Evolutionary conservation across 148 eudicot genomes (phyloP).

Genomic region (Silene latifolia): DNA sequence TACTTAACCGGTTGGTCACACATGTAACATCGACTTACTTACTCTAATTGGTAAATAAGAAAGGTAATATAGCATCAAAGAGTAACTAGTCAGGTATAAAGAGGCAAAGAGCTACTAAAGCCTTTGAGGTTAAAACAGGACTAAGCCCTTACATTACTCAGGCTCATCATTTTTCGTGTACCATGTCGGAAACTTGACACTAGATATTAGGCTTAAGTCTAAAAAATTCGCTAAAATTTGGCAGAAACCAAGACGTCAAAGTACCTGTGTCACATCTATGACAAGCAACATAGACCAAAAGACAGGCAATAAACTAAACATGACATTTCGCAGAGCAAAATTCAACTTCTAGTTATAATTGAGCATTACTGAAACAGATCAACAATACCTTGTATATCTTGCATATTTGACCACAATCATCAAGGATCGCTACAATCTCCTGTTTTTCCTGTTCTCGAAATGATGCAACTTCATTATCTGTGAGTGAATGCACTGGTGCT

Average conservation of each 20-base stretch:
- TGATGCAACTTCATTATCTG: not conserved
- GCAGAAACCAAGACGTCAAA: not conserved
- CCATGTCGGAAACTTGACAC: not conserved
- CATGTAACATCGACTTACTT: no score
- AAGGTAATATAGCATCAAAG: not conserved
- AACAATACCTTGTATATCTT: constrained; percentile 3
- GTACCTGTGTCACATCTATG: not conserved
- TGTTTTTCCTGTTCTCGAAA: not conserved
- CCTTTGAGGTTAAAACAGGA: not conserved
- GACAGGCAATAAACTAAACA: not conserved
- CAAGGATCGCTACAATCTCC: not conserved
- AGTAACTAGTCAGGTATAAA: not conserved
- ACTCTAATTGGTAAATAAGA: not conserved
- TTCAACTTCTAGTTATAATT: not conserved
- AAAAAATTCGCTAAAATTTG: not conserved
- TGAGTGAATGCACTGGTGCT: not conserved
- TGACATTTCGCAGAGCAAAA: not conserved
- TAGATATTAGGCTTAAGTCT: not conserved
- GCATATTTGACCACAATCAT: constrained; percentile 12
- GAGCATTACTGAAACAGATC: not conserved
- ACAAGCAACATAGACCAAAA: not conserved
- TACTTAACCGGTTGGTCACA: no score
- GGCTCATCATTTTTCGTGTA: not conserved
- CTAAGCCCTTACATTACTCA: not conserved
- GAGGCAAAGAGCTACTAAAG: not conserved